Base-by-base conservation (phyloP, 2,329 filamentous ascomycete species). In the Fusarium pilosicola region DNA sequence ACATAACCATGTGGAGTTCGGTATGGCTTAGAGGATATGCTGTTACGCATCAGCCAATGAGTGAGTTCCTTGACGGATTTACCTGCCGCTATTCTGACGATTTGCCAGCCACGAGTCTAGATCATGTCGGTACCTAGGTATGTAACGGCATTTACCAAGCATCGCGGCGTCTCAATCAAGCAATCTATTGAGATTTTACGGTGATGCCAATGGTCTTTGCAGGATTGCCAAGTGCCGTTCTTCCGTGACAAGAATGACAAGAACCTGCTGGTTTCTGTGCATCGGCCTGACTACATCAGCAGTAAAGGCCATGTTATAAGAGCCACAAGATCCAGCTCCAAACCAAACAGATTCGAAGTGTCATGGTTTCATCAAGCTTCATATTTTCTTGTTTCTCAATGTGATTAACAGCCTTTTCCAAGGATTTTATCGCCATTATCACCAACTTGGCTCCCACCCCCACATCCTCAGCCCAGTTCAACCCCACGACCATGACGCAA, bases 401-500 rank as follows among this genome's bases (percentile, higher is more conserved):
- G 30, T 61, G 14, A 49, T 67, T 36, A 39, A 36, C 10, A 20
- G 49, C 26, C 51, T 22, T 46, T 28, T 54, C 46, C 42, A 68
- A 55, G 56, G 11, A 34, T 55, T 30, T 28, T 3, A 30, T 39
- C 46, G 36, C 28, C 49, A 61, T 62, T 36, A 52, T 66, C 62
- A 46, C 58, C 58, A 65, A 69, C 36, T 69, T 34, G 39, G 17
- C 26, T 54, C 30, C 42, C 22, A 51, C 46, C 68, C 68, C 68
- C 68, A 65, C 68, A 65, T 24, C 41, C 55, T 28, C 22, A 28
- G 26, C 48, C 39, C 39, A 52, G 48, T 44, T 38, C 24, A 38
- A 73, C 62, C 71, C 71, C 71, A 63, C 58, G 59, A 75, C 36
- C 62, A 77, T 77, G 76, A 77, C 76, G 74, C 74, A 76, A 73